Percentiles rank a stretch among this genome's conserved stretches.
Conservation (phyloP, 495 filamentous ascomycete genomes). For the Daldinia concentrica region DNA sequence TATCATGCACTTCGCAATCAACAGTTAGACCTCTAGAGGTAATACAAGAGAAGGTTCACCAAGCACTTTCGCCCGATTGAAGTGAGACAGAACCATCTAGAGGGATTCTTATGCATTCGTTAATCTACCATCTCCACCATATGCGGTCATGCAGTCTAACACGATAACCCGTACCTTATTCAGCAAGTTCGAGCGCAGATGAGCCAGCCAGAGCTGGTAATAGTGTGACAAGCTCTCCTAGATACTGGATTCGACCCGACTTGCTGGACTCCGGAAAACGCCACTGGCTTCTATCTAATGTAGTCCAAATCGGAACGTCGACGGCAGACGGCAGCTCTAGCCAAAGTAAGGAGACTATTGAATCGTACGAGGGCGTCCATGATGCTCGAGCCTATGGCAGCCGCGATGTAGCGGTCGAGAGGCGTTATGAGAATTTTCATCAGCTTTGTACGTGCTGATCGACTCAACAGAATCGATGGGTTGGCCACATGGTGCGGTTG, state of each 20-base stretch:
- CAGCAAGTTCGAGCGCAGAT: slow-evolving; percentile 37
- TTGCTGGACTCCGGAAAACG: slow-evolving; percentile 41
- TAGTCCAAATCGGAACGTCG: slow-evolving; percentile 43
- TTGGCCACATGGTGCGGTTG: slow-evolving; percentile 44
- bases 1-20: slow-evolving; percentile 45
- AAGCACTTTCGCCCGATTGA: slow-evolving; percentile 43
- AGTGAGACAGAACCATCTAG: slow-evolving; percentile 44
- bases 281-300: slow-evolving; percentile 43
- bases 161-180: slow-evolving; percentile 43
- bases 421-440: slow-evolving; percentile 38
- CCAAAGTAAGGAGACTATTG: slow-evolving; percentile 38
- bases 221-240: slow-evolving; percentile 37
- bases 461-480: slow-evolving; percentile 40
- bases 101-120: slow-evolving; percentile 43
- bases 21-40: slow-evolving; percentile 37
- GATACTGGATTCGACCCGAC: slow-evolving; percentile 41
- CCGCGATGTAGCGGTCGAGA: slow-evolving; percentile 31
- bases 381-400: slow-evolving; percentile 21
- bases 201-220: slow-evolving; percentile 41
- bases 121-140: slow-evolving; percentile 46
- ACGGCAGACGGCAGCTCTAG: slow-evolving; percentile 46
- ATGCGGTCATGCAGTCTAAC: slow-evolving; percentile 44
- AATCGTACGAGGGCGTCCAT: slow-evolving; percentile 41
- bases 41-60: slow-evolving; percentile 41
- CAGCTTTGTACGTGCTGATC: slow-evolving; percentile 42